Base-by-base conservation (phyloP, 148 eudicot species). In the Dysphania ambrosioides region DNA sequence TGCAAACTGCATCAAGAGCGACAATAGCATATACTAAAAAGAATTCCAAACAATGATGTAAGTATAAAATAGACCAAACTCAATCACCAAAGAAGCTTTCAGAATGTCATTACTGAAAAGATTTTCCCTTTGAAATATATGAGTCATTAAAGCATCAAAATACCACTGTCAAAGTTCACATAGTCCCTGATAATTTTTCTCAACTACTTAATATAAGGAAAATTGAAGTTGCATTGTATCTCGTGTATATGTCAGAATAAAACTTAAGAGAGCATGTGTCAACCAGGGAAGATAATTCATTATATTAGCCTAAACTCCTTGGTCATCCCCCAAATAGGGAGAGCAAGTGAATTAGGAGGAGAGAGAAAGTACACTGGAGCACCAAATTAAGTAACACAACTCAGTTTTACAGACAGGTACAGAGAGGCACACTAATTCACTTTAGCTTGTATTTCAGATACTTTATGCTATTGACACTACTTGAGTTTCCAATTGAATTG, bases 1-100 rank as follows among this genome's bases (percentile, higher is more conserved):
- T 92, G 98, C 91, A 95, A 92, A 85, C 98, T 95, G 97, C 84
- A 83, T 27, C 68, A 63, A 79, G 70, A 65, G 66, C 65, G 53
- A 71, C 57, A 15, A 79, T 19, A 51, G 8, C 3, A 31, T 29
- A 36, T 24, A 13, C 27, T 7, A 19, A 61, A 59, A 18, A 24
- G 26, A 53, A 2, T 36, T 23, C 15, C 38, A 49, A 35, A 31
- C 15, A 4, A 18, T 44, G 11, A 15, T 23, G 24, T 10, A 51
- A 18, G 11, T 2, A 74, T 8, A 65, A 23, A 13, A 57, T 30
- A 31, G 32, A n/a, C n/a, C 36, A 27, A 36, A 9, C 8, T 18
- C 49, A 53, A 64, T 18, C 24, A 41, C 29, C 29, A 77, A 71
- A 26, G 26, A 56, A 41, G 73, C 41, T 68, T 31, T 57, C 9